Conservation (phyloP, 345 rosid species). For the Erucastrum elatum region DNA sequence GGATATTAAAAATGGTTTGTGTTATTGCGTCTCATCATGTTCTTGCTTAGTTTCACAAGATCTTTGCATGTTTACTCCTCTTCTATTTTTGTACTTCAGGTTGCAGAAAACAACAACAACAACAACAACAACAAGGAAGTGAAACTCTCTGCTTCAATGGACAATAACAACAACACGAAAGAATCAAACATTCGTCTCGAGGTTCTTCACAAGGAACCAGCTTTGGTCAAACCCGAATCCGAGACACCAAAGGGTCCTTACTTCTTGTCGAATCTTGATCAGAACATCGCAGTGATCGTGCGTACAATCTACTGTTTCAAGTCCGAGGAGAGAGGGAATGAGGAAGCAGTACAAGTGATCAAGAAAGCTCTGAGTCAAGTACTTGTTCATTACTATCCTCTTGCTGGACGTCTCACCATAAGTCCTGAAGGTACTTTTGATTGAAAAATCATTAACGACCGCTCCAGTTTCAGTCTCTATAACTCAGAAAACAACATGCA, state of each 20-base stretch:
- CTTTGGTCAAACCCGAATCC: conserved; percentile 61
- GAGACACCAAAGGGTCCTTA: conserved; percentile 74
- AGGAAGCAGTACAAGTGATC: conserved; percentile 56
- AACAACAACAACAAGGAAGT: conserved; percentile 40
- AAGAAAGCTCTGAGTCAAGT: conserved; percentile 72
- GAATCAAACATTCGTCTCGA: conserved; percentile 43
- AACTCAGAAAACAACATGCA: neutral
- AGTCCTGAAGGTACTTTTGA: conserved; percentile 58
- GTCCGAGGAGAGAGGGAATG: conserved; percentile 63
- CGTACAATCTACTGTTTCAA: conserved; percentile 81
- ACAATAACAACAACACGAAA: conserved; percentile 41
- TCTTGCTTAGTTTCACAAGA: neutral
- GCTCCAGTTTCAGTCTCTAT: neutral
- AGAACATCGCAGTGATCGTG: conserved; percentile 76
- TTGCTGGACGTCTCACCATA: conserved; percentile 75
- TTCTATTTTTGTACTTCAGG: conserved; percentile 40
- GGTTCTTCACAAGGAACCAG: conserved; percentile 63
- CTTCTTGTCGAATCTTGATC: conserved; percentile 91
- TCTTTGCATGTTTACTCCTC: conserved; percentile 3
- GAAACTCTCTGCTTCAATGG: conserved; percentile 46
- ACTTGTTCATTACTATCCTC: conserved; percentile 83
- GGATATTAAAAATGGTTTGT: conserved; percentile 32
- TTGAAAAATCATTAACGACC: neutral
- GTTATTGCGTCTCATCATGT: neutral
- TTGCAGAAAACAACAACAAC: conserved; percentile 46